Base-by-base conservation (phyloP, 495 filamentous ascomycete species). In the Aspergillus heteromorphus region DNA sequence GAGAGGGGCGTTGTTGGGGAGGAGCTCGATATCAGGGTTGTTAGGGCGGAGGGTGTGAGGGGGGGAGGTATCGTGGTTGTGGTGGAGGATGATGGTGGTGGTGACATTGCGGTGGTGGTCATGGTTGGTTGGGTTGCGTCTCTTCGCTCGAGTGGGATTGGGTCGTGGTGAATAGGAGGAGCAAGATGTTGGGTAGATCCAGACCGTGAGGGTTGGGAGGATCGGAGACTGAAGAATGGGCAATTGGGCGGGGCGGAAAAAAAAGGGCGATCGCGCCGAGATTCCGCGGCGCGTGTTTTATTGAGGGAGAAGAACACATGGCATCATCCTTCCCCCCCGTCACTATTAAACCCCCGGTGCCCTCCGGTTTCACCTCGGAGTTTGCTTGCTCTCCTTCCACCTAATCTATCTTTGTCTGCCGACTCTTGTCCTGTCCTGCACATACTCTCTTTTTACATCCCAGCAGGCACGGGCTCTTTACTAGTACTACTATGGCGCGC, bases 401-500 rank as follows among this genome's bases (percentile, higher is more conserved):
- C 21, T 16, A n/a, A n/a, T n/a, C n/a, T n/a, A n/a, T n/a, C n/a
- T n/a, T n/a, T n/a, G n/a, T n/a, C n/a, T n/a, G n/a, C n/a, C n/a
- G n/a, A n/a, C n/a, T n/a, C 8, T 45, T 45, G 4, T 45, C 21
- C 9, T 8, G 9, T 43, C 27, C 18, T 6, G 16, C n/a, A n/a
- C n/a, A n/a, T n/a, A n/a, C n/a, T n/a, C n/a, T n/a, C n/a, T n/a
- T n/a, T n/a, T n/a, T n/a, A n/a, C n/a, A n/a, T n/a, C n/a, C n/a
- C n/a, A n/a, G n/a, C n/a, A n/a, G n/a, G n/a, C n/a, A n/a, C n/a
- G n/a, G n/a, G n/a, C 45, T 34, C 10, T 40, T 40, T 25, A 17
- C 25, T 45, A 38, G 11, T 47, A 29, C 45, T 34, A 23, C 45
- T 41, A 91, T 91, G 87, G 87, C 86, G 56, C 81, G 87, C 57